These are phyloP conservation scores for Somion occarium DNA, from an alignment of 1,284 basidiomycete genomes.

Conservation along the genomic window DNA sequence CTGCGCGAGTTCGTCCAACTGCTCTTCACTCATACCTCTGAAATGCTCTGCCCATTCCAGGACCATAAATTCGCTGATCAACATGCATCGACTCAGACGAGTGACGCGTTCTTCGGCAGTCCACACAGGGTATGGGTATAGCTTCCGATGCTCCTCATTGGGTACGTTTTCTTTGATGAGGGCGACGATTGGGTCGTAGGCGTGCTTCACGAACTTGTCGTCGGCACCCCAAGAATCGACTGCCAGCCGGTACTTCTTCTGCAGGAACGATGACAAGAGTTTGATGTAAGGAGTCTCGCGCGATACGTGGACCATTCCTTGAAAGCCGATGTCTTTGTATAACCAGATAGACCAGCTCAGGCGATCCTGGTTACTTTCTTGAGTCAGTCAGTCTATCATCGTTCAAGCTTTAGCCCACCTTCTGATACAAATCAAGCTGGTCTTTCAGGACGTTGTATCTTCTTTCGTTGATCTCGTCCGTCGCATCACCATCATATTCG, in stretches of 20 bases:
- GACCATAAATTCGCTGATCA: constrained; percentile 63
- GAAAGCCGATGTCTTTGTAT: constrained; percentile 57
- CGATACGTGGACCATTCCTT: constrained; percentile 46
- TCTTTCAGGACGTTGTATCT: constrained; percentile 51
- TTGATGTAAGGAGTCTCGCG: constrained; percentile 45
- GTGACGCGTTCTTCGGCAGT: constrained; percentile 40
- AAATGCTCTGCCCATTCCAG: constrained; percentile 65
- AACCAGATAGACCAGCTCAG: constrained; percentile 55
- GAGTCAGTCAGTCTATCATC: background rate
- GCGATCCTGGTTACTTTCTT: constrained; percentile 19
- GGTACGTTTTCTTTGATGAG: constrained; percentile 44
- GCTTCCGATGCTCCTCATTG: constrained; percentile 30
- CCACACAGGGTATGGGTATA: constrained; percentile 53
- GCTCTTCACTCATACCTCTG: constrained; percentile 44
- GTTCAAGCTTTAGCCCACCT: constrained; percentile 19
- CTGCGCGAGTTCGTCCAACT: constrained; percentile 55
- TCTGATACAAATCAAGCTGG: constrained; percentile 44
- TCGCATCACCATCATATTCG: constrained; percentile 53
- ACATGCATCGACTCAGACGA: constrained; percentile 51
- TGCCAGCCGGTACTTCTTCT: constrained; percentile 59
- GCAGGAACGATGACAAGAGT: constrained; percentile 40
- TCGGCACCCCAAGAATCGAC: constrained; percentile 67
- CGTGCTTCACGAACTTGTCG: constrained; percentile 44
- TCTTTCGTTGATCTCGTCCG: constrained; percentile 61
- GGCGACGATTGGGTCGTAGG: constrained; percentile 55